These are phyloP conservation scores for Laburnicola sp. DNA, from an alignment of 2,329 filamentous ascomycete genomes.

Conservation along the genomic window DNA sequence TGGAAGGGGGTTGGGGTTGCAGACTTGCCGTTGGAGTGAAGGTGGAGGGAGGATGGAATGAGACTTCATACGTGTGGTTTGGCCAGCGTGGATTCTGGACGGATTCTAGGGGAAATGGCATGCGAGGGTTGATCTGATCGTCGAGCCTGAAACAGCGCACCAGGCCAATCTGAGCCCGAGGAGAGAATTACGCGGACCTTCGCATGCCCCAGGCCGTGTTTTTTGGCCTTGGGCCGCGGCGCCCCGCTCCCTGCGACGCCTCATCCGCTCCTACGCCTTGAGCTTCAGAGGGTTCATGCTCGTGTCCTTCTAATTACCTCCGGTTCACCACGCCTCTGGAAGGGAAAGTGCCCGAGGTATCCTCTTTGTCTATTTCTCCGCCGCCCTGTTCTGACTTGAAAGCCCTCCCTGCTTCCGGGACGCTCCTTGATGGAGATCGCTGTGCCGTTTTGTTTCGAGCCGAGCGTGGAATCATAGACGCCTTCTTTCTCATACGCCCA, in stretches of 20 bases:
- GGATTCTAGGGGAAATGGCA: too few species aligned
- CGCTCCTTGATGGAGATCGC: conserved; percentile 35
- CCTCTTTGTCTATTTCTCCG: neutral
- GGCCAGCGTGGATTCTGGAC: neutral
- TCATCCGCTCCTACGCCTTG: neutral
- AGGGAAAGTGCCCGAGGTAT: neutral
- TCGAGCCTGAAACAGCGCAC: conserved; percentile 1
- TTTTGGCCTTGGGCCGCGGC: neutral
- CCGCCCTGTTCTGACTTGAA: neutral
- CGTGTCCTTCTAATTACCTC: conserved; percentile 1
- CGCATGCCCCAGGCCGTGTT: neutral
- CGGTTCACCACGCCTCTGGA: neutral
- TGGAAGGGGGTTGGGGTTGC: neutral
- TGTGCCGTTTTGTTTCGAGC: conserved; percentile 22
- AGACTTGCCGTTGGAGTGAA: neutral
- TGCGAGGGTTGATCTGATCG: neutral
- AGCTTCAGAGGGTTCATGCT: conserved; percentile 8
- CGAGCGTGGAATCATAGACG: conserved; percentile 31
- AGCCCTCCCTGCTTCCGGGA: neutral
- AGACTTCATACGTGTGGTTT: neutral
- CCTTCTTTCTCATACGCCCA: conserved; percentile 10
- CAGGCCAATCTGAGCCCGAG: neutral
- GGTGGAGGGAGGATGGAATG: neutral
- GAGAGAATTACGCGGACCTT: too few species aligned
- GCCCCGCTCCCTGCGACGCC: neutral